Evolutionary conservation across 208 protist genomes (phyloP), one percentile per base, ranked within the genome.

Genomic region (Trypanosoma vivax): DNA sequence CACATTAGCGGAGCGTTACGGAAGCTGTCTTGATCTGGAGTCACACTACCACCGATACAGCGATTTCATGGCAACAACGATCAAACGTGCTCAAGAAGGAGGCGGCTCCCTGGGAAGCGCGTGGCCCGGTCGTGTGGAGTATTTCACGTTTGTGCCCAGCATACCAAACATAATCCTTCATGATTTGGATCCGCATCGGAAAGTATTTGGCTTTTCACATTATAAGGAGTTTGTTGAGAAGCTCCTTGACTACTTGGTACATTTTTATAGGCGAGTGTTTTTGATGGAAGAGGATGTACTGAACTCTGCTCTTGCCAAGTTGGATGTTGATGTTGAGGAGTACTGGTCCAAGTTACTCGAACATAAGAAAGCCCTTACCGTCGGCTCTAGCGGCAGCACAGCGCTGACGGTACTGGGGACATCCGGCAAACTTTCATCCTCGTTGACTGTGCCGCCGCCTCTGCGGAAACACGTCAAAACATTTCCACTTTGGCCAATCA

Each of bases 401-500:
- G 38, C 43, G 1, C 18, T 29, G 49, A 24, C 54, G 28, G 27
- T 30, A 23, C 18, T 28, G 41, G 39, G 39, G 39, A 43, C 30
- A 16, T 41, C 47, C 10, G 46, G 39, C 6, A 64, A 60, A 33
- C 34, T 40, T 28, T 31, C 35, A 46, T 65, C 60, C 35, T 37
- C 38, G 0, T 50, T 93, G 3, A 34, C 53, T 13, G 60, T 84
- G 7, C 86, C 86, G 23, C 72, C 86, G 13, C 69, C 78, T 27
- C 70, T 90, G 27, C 66, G 68, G 4, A 73, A 71, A 37, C 82
- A 82, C 47, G 50, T 52, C 6, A 89, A 93, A 47, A 50, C 62
- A 16, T 93, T 84, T 57, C 77, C 73, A 56, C 30, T 90, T 21
- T 93, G 86, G 86, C 86, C 86, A 1, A 50, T 92, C 11, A 41